These are phyloP conservation scores for Pseudocercospora macadamiae DNA, from an alignment of 2,329 filamentous ascomycete genomes.

Conservation along the genomic window DNA sequence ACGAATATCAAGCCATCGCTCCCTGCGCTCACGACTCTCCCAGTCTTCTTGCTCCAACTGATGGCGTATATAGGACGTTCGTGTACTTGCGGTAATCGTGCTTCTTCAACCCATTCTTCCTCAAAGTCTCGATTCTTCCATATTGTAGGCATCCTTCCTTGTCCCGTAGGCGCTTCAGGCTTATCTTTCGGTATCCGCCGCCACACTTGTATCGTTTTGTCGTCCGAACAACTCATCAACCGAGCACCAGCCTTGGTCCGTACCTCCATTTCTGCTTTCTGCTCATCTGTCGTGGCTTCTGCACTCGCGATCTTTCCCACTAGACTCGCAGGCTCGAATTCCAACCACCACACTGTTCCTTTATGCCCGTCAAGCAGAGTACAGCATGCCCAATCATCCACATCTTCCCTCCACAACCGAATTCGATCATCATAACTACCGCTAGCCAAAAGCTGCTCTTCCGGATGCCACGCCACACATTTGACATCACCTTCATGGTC, in stretches of 20 bases:
- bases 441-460: constrained; percentile 76
- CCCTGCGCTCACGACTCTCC: constrained; percentile 82
- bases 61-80: constrained; percentile 82
- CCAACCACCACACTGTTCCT: constrained; percentile 87
- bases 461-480: constrained; percentile 87
- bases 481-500: constrained; percentile 97
- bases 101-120: constrained; percentile 82
- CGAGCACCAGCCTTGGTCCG: constrained; percentile 56
- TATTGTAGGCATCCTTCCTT: constrained; percentile 80
- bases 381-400: constrained; percentile 92
- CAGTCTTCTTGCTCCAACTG: constrained; percentile 77
- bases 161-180: constrained; percentile 47
- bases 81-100: constrained; percentile 73
- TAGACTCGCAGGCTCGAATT: constrained; percentile 60
- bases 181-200: constrained; percentile 61
- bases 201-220: constrained; percentile 81
- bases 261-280: constrained; percentile 40
- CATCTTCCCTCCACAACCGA: constrained; percentile 84
- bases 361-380: constrained; percentile 76
- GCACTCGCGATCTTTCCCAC: constrained; percentile 24
- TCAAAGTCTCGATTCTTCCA: constrained; percentile 72
- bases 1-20: constrained; percentile 82
- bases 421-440: constrained; percentile 95
- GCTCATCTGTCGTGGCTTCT: constrained; percentile 33
- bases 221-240: constrained; percentile 82